Conservation (phyloP, 495 filamentous ascomycete species). For the Penicillium coffeae region DNA sequence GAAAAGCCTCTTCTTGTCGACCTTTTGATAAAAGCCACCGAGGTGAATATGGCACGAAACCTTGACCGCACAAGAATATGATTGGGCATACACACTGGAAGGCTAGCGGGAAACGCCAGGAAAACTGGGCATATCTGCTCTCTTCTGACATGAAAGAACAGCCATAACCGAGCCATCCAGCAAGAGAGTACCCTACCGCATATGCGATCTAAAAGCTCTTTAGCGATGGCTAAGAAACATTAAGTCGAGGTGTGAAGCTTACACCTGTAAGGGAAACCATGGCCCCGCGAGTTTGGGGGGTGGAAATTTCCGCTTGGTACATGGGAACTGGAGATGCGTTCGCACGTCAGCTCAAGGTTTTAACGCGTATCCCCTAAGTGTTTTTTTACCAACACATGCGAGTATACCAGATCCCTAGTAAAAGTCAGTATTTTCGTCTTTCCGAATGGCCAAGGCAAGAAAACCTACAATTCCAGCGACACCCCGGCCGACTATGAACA, state of each 20-base stretch:
- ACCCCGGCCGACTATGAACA: conserved; percentile 39
- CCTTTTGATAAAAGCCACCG: conserved; percentile 33
- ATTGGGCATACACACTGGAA: conserved; percentile 29
- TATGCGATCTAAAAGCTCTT: too few species aligned
- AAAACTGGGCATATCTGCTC: background rate
- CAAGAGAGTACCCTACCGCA: conserved; percentile 26
- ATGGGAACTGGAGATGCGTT: too few species aligned
- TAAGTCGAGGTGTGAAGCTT: too few species aligned
- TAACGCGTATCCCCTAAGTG: too few species aligned
- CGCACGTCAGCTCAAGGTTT: too few species aligned
- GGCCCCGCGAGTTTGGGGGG: conserved; percentile 29
- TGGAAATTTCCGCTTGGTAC: conserved; percentile 38
- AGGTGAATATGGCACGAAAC: conserved; percentile 29
- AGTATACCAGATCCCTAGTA: conserved; percentile 33
- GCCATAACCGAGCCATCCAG: conserved; percentile 32
- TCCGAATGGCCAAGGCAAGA: too few species aligned
- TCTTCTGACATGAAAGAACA: conserved; percentile 20
- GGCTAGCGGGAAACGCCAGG: conserved; percentile 34
- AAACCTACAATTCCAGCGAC: conserved; percentile 35
- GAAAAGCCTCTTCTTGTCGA: conserved; percentile 19
- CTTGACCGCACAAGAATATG: conserved; percentile 22
- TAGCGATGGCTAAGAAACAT: too few species aligned
- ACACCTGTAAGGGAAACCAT: conserved; percentile 34
- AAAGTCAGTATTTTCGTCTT: too few species aligned
- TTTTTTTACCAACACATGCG: conserved; percentile 22